Conservation (phyloP, 2,329 filamentous ascomycete species). For the Claviceps capensis region DNA sequence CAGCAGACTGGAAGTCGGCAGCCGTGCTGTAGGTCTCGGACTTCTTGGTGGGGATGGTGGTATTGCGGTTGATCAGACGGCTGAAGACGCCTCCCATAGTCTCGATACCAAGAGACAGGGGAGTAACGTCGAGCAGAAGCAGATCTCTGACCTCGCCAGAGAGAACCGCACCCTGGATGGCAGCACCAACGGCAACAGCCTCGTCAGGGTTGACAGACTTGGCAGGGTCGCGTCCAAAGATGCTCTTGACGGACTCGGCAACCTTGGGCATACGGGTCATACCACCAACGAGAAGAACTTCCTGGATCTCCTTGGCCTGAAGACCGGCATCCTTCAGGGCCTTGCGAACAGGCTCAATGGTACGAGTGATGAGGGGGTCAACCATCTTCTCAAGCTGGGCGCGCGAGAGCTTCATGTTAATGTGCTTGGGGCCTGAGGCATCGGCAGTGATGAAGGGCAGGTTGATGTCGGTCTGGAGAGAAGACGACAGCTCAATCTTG, state of each 20-base stretch:
- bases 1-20: slow-evolving; percentile 94
- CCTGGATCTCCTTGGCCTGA: slow-evolving; percentile 85
- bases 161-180: slow-evolving; percentile 92
- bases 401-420: slow-evolving; percentile 88
- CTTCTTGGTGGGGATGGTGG: slow-evolving; percentile 98
- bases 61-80: slow-evolving; percentile 96
- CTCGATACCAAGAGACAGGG: slow-evolving; percentile 94
- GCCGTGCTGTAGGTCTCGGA: slow-evolving; percentile 96
- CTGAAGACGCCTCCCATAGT: slow-evolving; percentile 97
- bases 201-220: slow-evolving; percentile 99
- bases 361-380: slow-evolving; percentile 74
- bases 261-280: slow-evolving; percentile 99
- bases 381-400: slow-evolving; percentile 88
- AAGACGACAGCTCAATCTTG: slow-evolving; percentile 96
- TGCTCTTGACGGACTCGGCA: slow-evolving; percentile 84
- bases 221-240: slow-evolving; percentile 90
- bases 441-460: slow-evolving; percentile 97
- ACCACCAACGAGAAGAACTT: slow-evolving; percentile 94
- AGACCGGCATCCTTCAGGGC: slow-evolving; percentile 91
- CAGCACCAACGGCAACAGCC: slow-evolving; percentile 93
- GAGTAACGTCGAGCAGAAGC: slow-evolving; percentile 87
- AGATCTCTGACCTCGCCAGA: slow-evolving; percentile 95
- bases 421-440: slow-evolving; percentile 91
- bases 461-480: slow-evolving; percentile 93
- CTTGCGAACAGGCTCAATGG: slow-evolving; percentile 88